Base-by-base conservation (phyloP, 1,284 basidiomycete genomes). In the Malassezia sympodialis region DNA sequence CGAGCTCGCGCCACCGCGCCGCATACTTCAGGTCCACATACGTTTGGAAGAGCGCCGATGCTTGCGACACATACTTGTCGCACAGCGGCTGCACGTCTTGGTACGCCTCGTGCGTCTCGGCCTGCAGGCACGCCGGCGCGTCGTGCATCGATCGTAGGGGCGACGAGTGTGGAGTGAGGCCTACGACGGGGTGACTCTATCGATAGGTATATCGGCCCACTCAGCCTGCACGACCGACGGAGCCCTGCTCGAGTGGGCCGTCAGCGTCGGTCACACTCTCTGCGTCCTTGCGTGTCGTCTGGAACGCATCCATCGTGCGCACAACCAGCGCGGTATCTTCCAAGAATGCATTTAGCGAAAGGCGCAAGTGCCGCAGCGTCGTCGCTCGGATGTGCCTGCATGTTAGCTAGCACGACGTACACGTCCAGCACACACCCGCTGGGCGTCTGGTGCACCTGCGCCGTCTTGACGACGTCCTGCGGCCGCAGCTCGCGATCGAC, bases 11-110 rank as follows among this genome's bases (percentile, higher is more conserved):
- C 69, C 69, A 72, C 21, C 60, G 56, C 12, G 68, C 66, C 10
- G 62, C 61, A 51, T 68, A 61, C 21, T 61, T 60, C 19, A 77
- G 64, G 53, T 77, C 76, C 24, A 63, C 55, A 31, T 60, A 72
- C 12, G 74, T 59, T 37, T 75, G 76, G 19, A 72, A 64, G 30
- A 77, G 59, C 2, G 73, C 54, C 0, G 62, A 50, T 8, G 68
- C 61, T 48, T 76, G 75, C 0, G 42, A n/a, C 5, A 75, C 69
- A 42, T 70, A 73, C 21, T 27, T 45, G 17, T 41, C 23, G 26
- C 62, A 62, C 14, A 66, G 37, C 1, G 59, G 39, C n/a, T 55
- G 56, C n/a, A 66, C 57, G 4, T 52, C 54, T 0, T 58, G 51
- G 24, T 52, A 63, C 8, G 58, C 58, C 2, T 60, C 56, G 30